Evolutionary conservation across 2,329 filamentous ascomycete genomes (phyloP).

Genomic region (Triangularia setosa): DNA sequence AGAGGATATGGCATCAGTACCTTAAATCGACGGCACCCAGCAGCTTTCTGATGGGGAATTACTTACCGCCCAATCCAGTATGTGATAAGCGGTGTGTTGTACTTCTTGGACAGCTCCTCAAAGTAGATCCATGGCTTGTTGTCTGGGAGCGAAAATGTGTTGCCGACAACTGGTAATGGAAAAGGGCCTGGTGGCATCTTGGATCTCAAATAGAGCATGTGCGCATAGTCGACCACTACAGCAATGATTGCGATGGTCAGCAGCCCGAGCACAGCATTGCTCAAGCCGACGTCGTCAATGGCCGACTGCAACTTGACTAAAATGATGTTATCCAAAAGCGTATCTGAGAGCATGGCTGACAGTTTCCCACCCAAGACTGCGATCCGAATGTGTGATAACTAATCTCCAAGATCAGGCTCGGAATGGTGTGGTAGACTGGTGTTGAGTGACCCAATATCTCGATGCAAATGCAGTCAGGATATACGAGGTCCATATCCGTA

Average conservation of each 20-base stretch:
- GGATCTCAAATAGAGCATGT: slow-evolving; percentile 46
- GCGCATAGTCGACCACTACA: slow-evolving; percentile 41
- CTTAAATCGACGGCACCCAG: background rate
- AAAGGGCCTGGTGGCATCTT: slow-evolving; percentile 53
- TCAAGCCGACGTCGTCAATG: slow-evolving; percentile 16
- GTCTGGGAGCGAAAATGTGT: slow-evolving; percentile 51
- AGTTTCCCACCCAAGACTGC: background rate
- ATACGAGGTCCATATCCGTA: background rate
- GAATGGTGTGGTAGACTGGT: background rate
- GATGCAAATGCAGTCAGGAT: background rate
- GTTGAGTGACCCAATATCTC: background rate
- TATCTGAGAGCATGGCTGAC: slow-evolving; percentile 26
- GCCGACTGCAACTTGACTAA: slow-evolving; percentile 26
- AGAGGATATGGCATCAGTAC: background rate
- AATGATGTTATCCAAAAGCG: slow-evolving; percentile 18
- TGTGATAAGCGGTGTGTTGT: slow-evolving; percentile 48
- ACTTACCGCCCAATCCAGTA: slow-evolving; percentile 51
- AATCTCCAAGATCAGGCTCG: background rate
- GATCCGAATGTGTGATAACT: background rate
- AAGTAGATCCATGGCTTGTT: slow-evolving; percentile 57
- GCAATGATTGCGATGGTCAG: slow-evolving; percentile 27
- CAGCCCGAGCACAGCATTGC: slow-evolving; percentile 22
- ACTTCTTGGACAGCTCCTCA: slow-evolving; percentile 47
- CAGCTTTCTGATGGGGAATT: background rate
- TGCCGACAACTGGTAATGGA: slow-evolving; percentile 51